Evolutionary conservation across 345 rosid species (phyloP), one percentile per base, ranked within the genome.

Genomic region (Eucalyptus erythrocorys): DNA sequence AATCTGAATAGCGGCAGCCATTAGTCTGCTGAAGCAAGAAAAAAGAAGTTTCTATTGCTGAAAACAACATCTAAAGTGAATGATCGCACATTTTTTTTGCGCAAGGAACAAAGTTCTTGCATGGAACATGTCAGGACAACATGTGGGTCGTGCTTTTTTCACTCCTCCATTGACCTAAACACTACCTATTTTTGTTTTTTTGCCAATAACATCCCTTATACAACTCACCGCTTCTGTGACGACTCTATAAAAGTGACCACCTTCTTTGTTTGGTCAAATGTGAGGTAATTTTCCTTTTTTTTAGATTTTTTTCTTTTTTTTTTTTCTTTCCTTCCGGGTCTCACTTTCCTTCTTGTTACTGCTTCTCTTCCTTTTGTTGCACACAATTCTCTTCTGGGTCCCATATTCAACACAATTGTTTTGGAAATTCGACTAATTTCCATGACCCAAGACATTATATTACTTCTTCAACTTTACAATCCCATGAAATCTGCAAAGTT

Each of bases 221-320:
- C 13, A 2, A 26, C 6, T 3, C 61, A 55, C 1, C 0, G 3
- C 61, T 55, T 26, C 3, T 24, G 1, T 55, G 6, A 55, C 13
- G 61, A 3, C 13, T 55, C 30, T 55, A 55, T 55, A 22, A 55
- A 55, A 55, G 30, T 55, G 10, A 55, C 3, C 30, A 51, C 61
- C 61, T 55, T 55, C 30, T 55, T 55, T 22, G 6, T 24, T 55
- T 55, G 13, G 13, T 55, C 61, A 24, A 55, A 55, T 55, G 61
- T 55, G 30, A 55, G 61, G 61, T 24, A 24, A 24, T 55, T 55
- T 9, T 4, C 8, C 1, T 53, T 17, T 51, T 22, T 55, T 8
- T 48, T 48, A 3, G 8, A n/a, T n/a, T n/a, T n/a, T 4, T 55
- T 9, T 24, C 0, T 55, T 55, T 55, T 30, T 55, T 10, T 12